Evolutionary conservation across 2,329 filamentous ascomycete species (phyloP).

Genomic region (Whalleya microplaca): DNA sequence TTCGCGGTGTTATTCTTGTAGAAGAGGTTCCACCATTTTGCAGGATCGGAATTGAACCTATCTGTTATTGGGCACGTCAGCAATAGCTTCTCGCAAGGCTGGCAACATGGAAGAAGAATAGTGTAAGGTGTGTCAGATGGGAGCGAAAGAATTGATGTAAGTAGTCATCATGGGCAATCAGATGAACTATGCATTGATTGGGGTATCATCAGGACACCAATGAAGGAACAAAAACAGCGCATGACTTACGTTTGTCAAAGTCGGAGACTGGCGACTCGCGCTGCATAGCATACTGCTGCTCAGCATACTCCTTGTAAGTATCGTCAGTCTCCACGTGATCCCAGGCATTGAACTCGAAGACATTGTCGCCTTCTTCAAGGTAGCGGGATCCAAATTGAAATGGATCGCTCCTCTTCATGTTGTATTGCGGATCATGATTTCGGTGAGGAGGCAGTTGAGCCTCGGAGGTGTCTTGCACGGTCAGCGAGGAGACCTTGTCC

Average conservation of each 20-base stretch:
- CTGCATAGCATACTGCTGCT: constrained; percentile 83
- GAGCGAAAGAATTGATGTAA: constrained; percentile 70
- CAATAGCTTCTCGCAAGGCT: constrained; percentile 18
- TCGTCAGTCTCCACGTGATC: constrained; percentile 95
- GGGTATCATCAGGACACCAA: constrained; percentile 57
- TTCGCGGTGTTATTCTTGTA: constrained; percentile 98
- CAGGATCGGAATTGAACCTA: constrained; percentile 87
- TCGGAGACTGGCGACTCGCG: constrained; percentile 85
- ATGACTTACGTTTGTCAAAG: constrained; percentile 78
- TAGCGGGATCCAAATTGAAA: constrained; percentile 94
- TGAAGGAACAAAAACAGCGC: constrained; percentile 4
- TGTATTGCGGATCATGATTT: constrained; percentile 72
- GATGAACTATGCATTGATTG: constrained; percentile 71
- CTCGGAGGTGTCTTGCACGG: constrained; percentile 29
- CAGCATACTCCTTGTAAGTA: constrained; percentile 82
- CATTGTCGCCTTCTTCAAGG: constrained; percentile 81
- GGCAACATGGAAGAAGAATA: constrained; percentile 11
- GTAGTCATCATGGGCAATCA: constrained; percentile 65
- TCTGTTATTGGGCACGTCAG: constrained; percentile 53
- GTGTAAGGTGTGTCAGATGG: constrained; percentile 61
- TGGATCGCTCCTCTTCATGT: constrained; percentile 85
- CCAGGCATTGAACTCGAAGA: constrained; percentile 98
- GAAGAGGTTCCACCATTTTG: constrained; percentile 97
- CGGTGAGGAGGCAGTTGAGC: constrained; percentile 59
- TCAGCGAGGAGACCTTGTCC: constrained; percentile 32